These are phyloP conservation scores for Myxozyma kluyveri DNA, from an alignment of 805 yeast species.

Conservation along the genomic window DNA sequence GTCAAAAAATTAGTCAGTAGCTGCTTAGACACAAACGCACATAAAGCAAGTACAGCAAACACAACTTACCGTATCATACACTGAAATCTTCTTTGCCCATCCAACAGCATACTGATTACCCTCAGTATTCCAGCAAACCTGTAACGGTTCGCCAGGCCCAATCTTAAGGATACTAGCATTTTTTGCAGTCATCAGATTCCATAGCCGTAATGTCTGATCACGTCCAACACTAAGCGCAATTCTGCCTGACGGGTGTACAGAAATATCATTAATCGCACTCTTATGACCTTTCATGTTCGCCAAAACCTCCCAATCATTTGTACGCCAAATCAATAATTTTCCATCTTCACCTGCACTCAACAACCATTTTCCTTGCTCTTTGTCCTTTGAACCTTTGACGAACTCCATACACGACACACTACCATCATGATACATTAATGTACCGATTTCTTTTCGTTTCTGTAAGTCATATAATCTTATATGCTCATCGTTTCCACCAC, in stretches of 20 bases:
- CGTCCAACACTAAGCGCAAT: slow-evolving; percentile 86
- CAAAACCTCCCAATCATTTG: slow-evolving; percentile 93
- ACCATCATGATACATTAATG: slow-evolving; percentile 83
- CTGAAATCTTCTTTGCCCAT: slow-evolving; percentile 57
- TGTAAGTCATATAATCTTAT: slow-evolving; percentile 91
- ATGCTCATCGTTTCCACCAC: slow-evolving; percentile 95
- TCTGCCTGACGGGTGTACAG: slow-evolving; percentile 86
- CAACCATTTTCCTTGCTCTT: slow-evolving; percentile 72
- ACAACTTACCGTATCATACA: slow-evolving; percentile 45
- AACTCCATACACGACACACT: slow-evolving; percentile 76
- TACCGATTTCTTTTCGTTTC: slow-evolving; percentile 90
- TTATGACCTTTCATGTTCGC: slow-evolving; percentile 87
- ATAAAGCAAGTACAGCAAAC: slow-evolving; percentile 43
- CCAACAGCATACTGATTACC: slow-evolving; percentile 81
- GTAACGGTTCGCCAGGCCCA: slow-evolving; percentile 31
- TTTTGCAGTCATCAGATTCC: slow-evolving; percentile 96
- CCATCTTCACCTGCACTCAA: slow-evolving; percentile 91
- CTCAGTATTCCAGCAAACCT: slow-evolving; percentile 53
- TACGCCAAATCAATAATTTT: slow-evolving; percentile 85
- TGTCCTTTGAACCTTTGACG: slow-evolving; percentile 31
- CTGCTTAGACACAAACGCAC: too few species aligned
- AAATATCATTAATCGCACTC: slow-evolving; percentile 77
- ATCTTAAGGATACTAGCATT: slow-evolving; percentile 79
- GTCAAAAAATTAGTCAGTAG: slow-evolving; percentile 45
- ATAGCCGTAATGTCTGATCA: slow-evolving; percentile 78